Evolutionary conservation across 1,139 yeast species (phyloP).

Genomic region (Meyerozyma smithsonii): DNA sequence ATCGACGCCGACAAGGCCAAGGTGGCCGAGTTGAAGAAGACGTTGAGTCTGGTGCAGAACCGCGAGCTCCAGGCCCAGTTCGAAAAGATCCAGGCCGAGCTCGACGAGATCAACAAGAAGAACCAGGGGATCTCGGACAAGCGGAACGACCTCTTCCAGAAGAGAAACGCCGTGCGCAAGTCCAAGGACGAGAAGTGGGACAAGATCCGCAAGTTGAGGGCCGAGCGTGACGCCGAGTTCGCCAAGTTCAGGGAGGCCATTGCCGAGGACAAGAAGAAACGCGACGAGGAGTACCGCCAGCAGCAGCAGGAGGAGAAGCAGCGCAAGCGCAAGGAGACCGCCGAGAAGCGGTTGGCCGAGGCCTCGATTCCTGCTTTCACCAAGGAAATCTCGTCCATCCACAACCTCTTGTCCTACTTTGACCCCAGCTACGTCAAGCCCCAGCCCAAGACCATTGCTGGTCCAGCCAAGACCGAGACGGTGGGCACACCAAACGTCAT

Average conservation of each 20-base stretch:
- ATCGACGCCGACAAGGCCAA: slow-evolving; percentile 79
- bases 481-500: slow-evolving; percentile 25
- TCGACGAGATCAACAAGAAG: slow-evolving; percentile 54
- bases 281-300: slow-evolving; percentile 63
- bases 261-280: slow-evolving; percentile 64
- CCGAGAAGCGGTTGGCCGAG: slow-evolving; percentile 59
- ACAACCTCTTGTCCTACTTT: slow-evolving; percentile 63
- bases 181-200: slow-evolving; percentile 66
- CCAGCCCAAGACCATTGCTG: slow-evolving; percentile 28
- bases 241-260: slow-evolving; percentile 66
- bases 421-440: slow-evolving; percentile 78
- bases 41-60: slow-evolving; percentile 58
- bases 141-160: slow-evolving; percentile 57
- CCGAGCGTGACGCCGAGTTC: slow-evolving; percentile 67
- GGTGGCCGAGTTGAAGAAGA: slow-evolving; percentile 70
- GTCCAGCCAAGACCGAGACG: slow-evolving; percentile 15
- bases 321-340: slow-evolving; percentile 56
- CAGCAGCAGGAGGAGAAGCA: slow-evolving; percentile 54
- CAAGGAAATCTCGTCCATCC: slow-evolving; percentile 67
- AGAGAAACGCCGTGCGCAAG: slow-evolving; percentile 65
- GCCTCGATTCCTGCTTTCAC: slow-evolving; percentile 87
- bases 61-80: slow-evolving; percentile 58
- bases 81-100: slow-evolving; percentile 57
- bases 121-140: slow-evolving; percentile 65
- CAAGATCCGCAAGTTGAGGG: slow-evolving; percentile 58